A percentile compares a stretch with the other conserved stretches of the same genome.
Conservation (phyloP, 1,284 basidiomycete species). For the Ustilago esculenta region DNA sequence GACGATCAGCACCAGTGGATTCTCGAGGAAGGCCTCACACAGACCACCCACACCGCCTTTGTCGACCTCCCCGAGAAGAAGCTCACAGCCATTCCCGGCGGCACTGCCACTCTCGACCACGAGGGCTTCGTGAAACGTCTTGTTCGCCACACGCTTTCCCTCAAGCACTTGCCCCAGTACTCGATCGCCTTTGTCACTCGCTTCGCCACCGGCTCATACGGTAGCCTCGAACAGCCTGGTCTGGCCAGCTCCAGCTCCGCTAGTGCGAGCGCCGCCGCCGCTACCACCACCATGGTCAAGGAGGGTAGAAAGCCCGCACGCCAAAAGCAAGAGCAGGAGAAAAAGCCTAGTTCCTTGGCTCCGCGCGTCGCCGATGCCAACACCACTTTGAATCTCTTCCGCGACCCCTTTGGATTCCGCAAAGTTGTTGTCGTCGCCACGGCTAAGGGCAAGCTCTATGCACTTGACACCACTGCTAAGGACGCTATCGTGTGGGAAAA, state of each 20-base stretch:
- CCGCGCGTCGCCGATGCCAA: slow-evolving; percentile 47
- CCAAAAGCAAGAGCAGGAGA: slow-evolving; percentile 21
- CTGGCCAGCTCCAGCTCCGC: slow-evolving; percentile 45
- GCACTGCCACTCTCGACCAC: slow-evolving; percentile 55
- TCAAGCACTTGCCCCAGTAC: slow-evolving; percentile 78
- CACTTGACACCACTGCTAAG: slow-evolving; percentile 78
- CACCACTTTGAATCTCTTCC: slow-evolving; percentile 43
- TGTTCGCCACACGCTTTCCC: slow-evolving; percentile 53
- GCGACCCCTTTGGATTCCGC: slow-evolving; percentile 85
- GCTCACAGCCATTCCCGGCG: slow-evolving; percentile 57
- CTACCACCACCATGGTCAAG: slow-evolving; percentile 44
- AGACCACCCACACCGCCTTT: slow-evolving; percentile 72
- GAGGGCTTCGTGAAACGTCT: slow-evolving; percentile 72
- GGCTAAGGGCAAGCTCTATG: slow-evolving; percentile 79
- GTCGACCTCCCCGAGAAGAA: slow-evolving; percentile 81
- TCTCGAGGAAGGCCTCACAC: slow-evolving; percentile 82
- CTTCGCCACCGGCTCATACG: slow-evolving; percentile 79
- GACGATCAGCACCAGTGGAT: slow-evolving; percentile 77
- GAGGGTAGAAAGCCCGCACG: slow-evolving; percentile 33
- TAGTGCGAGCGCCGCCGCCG: slow-evolving; percentile 6
- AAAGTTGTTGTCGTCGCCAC: slow-evolving; percentile 83
- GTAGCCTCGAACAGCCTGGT: slow-evolving; percentile 66
- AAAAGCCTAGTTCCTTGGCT: slow-evolving; percentile 45
- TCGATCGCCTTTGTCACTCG: slow-evolving; percentile 76
- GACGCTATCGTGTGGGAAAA: slow-evolving; percentile 61